phyloP scores from a whole-genome alignment of 1,284 basidiomycete species.

The Cutaneotrichosporon mucoides region DNA sequence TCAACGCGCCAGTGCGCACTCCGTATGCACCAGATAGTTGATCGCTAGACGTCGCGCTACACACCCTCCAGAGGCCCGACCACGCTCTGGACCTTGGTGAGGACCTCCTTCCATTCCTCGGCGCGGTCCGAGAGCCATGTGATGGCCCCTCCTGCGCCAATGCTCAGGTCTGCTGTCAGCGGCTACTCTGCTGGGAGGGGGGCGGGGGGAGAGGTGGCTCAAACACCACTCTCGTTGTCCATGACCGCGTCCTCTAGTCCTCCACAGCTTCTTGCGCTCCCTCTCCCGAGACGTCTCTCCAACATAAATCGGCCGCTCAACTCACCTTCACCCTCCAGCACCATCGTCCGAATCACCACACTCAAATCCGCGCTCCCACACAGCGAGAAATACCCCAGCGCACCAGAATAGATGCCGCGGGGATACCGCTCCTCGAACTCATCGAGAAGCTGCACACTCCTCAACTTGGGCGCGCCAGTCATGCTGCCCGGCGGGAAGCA shows the following conservation, averaged over 20 bases:
- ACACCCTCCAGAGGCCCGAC: slow-evolving; percentile 33
- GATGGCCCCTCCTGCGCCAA: slow-evolving; percentile 94
- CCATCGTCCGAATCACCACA: slow-evolving; percentile 91
- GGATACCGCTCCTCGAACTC: slow-evolving; percentile 64
- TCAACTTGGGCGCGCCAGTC: slow-evolving; percentile 95
- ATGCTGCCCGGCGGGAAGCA: slow-evolving; percentile 94
- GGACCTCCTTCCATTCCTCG: slow-evolving; percentile 92
- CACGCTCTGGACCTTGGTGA: slow-evolving; percentile 63
- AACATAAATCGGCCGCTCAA: too few species aligned
- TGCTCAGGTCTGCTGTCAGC: slow-evolving; percentile 15
- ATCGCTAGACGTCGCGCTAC: too few species aligned
- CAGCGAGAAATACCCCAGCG: slow-evolving; percentile 87
- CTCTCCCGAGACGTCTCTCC: too few species aligned
- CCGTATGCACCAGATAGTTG: too few species aligned
- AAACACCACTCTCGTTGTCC: too few species aligned
- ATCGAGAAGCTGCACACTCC: slow-evolving; percentile 85
- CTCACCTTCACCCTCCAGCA: slow-evolving; percentile 61
- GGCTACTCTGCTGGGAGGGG: too few species aligned
- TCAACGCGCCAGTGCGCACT: too few species aligned
- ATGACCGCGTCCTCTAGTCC: too few species aligned
- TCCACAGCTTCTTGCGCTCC: too few species aligned
- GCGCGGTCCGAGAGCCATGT: slow-evolving; percentile 84
- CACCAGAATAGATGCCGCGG: slow-evolving; percentile 86
- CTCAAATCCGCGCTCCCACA: slow-evolving; percentile 88
- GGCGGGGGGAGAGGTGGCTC: too few species aligned